Conservation (phyloP, 177 flowering plant species). For the Telopea speciosissima region DNA sequence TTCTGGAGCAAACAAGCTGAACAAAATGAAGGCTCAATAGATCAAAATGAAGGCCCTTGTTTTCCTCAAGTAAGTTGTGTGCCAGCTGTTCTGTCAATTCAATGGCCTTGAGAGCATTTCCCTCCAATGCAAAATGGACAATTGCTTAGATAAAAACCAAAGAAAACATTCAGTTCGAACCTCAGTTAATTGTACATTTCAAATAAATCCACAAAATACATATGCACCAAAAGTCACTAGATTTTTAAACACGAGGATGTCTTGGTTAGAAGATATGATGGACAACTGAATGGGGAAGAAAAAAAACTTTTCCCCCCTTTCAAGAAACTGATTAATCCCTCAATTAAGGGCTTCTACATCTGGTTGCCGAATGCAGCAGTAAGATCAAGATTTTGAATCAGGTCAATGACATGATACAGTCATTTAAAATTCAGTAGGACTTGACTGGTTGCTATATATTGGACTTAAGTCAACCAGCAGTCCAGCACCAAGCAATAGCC, state of each 20-base stretch:
- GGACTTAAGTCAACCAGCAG: neutral
- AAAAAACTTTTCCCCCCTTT: no score
- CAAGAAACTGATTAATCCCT: neutral
- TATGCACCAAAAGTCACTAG: no score
- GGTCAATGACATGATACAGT: neutral
- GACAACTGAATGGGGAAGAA: no score
- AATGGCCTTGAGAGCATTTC: slow-evolving; percentile 79
- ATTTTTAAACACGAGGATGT: no score
- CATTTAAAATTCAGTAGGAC: neutral
- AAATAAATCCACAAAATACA: no score
- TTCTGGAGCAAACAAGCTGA: slow-evolving; percentile 71
- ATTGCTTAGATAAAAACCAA: slow-evolving; percentile 43
- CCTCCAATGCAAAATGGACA: slow-evolving; percentile 60
- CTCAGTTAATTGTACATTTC: neutral
- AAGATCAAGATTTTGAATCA: neutral
- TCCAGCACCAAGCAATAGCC: neutral
- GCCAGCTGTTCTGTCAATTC: slow-evolving; percentile 78
- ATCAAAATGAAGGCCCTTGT: slow-evolving; percentile 87
- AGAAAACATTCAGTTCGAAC: neutral
- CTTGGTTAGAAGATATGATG: no score
- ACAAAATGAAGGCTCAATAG: slow-evolving; percentile 93
- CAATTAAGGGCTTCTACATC: neutral
- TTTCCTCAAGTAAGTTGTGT: slow-evolving; percentile 61
- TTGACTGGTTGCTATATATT: neutral
- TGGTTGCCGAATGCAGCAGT: neutral